Base-by-base conservation (phyloP, 1,139 yeast genomes). In the Lizanozyma gosingica region DNA sequence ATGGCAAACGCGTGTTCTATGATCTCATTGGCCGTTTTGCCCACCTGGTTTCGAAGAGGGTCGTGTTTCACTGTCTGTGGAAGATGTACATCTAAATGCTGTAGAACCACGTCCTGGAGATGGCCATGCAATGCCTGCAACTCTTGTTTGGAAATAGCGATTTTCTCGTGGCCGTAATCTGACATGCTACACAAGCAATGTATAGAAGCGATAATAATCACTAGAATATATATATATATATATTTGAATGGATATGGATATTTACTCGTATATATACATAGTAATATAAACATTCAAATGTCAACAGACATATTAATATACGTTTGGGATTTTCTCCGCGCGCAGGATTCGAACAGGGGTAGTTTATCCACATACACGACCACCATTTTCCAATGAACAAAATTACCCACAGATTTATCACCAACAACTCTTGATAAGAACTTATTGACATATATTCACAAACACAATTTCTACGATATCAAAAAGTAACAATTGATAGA, bases 1-100 rank as follows among this genome's bases (percentile, higher is more conserved):
- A 67, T 53, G 37, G 78, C 82, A 49, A 80, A 76, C 36, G 72
- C 65, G 9, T 67, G 70, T 37, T 65, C 53, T 3, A 80, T 50
- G 47, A 65, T 72, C 41, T 66, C 67, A 40, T 68, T 70, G 15
- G 78, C 61, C 14, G 62, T 57, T 37, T 59, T 50, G 35, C 71
- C 64, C 4, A 76, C 76, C 45, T 67, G 66, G 37, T 58, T 53
- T 43, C 68, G 67, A 43, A 74, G 54, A 2, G 76, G 73, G 50
- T 76, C 80, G 41, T 59, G 62, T 39, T 60, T 56, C 34, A 22
- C 29, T 22, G 29, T 22, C 45, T 44, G 18, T 41, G 42, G 17
- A 41, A 43, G 11, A 43, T 40, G 3, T 39, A 45, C 18, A 3
- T 42, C 41, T 16, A 37, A 41, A 8, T 45, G 46, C n/a, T 40